These are phyloP conservation scores for Buddleja alternifolia DNA, from an alignment of 257 asterid species.

Conservation along the genomic window DNA sequence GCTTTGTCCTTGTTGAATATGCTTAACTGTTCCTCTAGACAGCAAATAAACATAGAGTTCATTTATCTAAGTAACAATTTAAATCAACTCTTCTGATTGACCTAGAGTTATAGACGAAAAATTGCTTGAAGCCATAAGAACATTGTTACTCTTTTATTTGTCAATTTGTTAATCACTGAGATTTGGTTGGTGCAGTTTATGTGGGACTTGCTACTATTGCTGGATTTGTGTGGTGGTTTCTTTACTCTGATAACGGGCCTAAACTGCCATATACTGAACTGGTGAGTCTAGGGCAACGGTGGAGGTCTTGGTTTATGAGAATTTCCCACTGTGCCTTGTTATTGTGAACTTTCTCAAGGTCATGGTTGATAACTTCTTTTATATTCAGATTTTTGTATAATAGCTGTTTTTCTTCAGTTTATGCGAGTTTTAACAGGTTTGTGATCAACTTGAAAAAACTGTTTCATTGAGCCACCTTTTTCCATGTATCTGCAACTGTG, in stretches of 20 bases:
- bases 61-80: constrained; percentile 9
- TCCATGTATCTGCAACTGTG: not conserved
- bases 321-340: not conserved
- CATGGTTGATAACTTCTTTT: constrained; percentile 23
- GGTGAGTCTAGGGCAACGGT: constrained; percentile 49
- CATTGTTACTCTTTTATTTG: constrained; percentile 9
- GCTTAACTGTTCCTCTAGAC: no score
- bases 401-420: not conserved
- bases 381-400: constrained; percentile 11
- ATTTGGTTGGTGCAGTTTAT: constrained; percentile 67
- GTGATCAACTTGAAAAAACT: constrained; percentile 4
- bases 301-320: constrained; percentile 6
- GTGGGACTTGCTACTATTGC: constrained; percentile 99
- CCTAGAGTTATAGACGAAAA: not conserved
- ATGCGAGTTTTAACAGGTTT: not conserved
- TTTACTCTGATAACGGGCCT: constrained; percentile 85
- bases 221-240: constrained; percentile 99
- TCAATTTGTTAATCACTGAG: constrained; percentile 26
- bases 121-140: constrained; percentile 14
- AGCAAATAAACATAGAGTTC: constrained; percentile 12
- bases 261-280: constrained; percentile 79
- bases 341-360: constrained; percentile 14
- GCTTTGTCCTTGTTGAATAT: not conserved
- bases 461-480: constrained; percentile 13
- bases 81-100: not conserved